Evolutionary conservation across 257 asterid genomes (phyloP), one percentile per base, ranked within the genome.

Genomic region (Galeopsis tetrahit): DNA sequence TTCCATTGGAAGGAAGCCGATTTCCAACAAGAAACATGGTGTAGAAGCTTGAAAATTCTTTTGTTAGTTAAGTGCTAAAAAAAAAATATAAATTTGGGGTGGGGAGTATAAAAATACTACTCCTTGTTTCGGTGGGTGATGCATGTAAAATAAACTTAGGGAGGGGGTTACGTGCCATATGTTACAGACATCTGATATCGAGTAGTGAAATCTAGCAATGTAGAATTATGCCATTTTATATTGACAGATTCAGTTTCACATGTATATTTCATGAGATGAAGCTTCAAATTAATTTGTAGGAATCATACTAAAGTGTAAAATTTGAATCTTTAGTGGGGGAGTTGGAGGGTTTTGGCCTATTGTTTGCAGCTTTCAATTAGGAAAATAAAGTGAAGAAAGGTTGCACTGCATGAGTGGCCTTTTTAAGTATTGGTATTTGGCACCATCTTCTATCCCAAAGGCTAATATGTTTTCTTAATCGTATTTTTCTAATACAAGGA

Each of bases 331-430:
- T 44, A 57, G 75, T 82, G 82, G 83, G 75, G 38, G 53, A 75
- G 66, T 78, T 79, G 85, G 86, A 61, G 57, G 78, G 32, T 62
- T 80, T 77, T 83, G 83, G 70, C 72, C 61, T 72, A 61, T 68
- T 68, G 39, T 55, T 10, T 72, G 65, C 59, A 61, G n/a, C 31
- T 60, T 63, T 43, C 77, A 79, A 62, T 35, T 51, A 55, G 14
- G 64, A 15, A 67, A 78, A 65, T 32, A 40, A 31, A 33, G 14
- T n/a, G 32, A 71, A 51, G 6, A 48, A 74, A 57, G 33, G 70
- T 56, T 77, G 66, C 65, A 71, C 1, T 77, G 66, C 65, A 71
- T 68, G 72, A 38, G 66, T 71, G 43, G 65, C 71, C 56, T 68
- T 78, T 78, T 70, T 73, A 55, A 66, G 70, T 39, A 13, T 35